These are phyloP conservation scores for Arthrobotrys musiformis DNA, from an alignment of 2,329 filamentous ascomycete species.

Conservation along the genomic window DNA sequence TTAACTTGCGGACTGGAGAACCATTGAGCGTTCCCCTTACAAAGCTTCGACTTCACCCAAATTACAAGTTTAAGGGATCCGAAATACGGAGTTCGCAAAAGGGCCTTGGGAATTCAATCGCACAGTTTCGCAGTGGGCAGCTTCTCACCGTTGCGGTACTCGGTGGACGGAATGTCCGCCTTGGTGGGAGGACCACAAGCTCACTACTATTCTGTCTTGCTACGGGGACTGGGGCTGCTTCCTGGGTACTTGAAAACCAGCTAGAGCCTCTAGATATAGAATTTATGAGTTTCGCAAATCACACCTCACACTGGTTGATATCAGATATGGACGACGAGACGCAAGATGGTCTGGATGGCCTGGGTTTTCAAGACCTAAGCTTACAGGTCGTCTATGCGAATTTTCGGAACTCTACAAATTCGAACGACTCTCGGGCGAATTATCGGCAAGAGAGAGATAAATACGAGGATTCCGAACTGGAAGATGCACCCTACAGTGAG, in stretches of 20 bases:
- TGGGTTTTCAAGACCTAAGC: not conserved
- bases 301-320: not conserved
- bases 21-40: not conserved
- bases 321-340: not conserved
- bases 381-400: not conserved
- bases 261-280: conserved; percentile 4
- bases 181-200: conserved; percentile 4
- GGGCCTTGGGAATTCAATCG: not conserved
- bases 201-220: conserved; percentile 8
- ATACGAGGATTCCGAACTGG: not conserved
- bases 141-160: conserved; percentile 7
- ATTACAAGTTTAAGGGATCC: conserved; percentile 13
- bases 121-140: not conserved
- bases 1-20: conserved; percentile 44
- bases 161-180: conserved; percentile 6
- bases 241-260: conserved; percentile 19
- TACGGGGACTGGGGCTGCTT: not conserved
- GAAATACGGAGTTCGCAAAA: not conserved
- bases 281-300: conserved; percentile 9
- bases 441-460: not conserved
- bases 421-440: not conserved
- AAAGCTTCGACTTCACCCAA: conserved; percentile 28
- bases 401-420: not conserved
- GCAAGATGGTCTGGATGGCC: not conserved
- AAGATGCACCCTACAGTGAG: not conserved